These are phyloP conservation scores for Talaromyces adpressus DNA, from an alignment of 495 filamentous ascomycete species.

Conservation along the genomic window DNA sequence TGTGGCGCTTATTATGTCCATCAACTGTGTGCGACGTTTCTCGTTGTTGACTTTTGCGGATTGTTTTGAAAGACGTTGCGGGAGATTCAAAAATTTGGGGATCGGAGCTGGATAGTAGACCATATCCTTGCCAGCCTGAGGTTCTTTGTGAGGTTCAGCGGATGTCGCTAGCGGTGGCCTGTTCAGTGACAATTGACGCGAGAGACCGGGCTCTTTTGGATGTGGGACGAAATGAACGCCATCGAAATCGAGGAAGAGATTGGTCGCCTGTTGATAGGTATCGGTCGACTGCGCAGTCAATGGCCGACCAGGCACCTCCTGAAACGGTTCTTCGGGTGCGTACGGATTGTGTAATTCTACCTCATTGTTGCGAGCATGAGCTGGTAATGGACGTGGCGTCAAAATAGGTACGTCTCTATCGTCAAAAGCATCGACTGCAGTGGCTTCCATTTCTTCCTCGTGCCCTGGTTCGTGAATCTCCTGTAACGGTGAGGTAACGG, in stretches of 20 bases:
- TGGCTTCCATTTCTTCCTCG: slow-evolving; percentile 32
- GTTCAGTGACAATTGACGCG: slow-evolving; percentile 27
- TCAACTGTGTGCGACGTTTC: slow-evolving; percentile 59
- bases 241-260: slow-evolving; percentile 86
- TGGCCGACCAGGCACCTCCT: slow-evolving; percentile 28
- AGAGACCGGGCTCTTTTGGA: slow-evolving; percentile 25
- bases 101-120: slow-evolving; percentile 94
- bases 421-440: slow-evolving; percentile 15
- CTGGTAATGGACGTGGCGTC: slow-evolving; percentile 20
- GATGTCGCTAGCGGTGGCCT: slow-evolving; percentile 38
- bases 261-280: slow-evolving; percentile 60
- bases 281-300: slow-evolving; percentile 54
- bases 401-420: slow-evolving; percentile 11
- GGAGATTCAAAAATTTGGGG: slow-evolving; percentile 86
- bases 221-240: slow-evolving; percentile 72
- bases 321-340: neutral
- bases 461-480: slow-evolving; percentile 45
- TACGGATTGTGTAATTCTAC: slow-evolving; percentile 17
- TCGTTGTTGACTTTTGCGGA: slow-evolving; percentile 55
- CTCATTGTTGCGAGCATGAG: slow-evolving; percentile 16
- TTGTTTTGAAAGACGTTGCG: slow-evolving; percentile 75
- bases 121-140: slow-evolving; percentile 65
- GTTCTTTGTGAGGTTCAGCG: slow-evolving; percentile 56
- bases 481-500: slow-evolving; percentile 43
- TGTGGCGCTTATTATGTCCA: slow-evolving; percentile 21